Conservation (phyloP, 331 rosid species). For the Prunus yedoensis region DNA sequence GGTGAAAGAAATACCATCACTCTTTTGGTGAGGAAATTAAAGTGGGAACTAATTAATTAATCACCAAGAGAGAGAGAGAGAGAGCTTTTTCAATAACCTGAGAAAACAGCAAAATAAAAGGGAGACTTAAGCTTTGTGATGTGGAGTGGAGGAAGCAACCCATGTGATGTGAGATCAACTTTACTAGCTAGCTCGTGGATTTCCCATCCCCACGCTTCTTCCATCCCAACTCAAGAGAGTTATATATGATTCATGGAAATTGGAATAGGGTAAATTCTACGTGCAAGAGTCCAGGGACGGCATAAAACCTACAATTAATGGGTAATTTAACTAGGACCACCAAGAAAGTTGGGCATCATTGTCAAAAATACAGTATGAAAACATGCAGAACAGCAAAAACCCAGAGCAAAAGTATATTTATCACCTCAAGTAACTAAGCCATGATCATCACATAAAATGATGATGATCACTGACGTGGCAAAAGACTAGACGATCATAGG, state of each 20-base stretch:
- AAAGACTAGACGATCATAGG: background rate
- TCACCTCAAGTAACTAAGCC: constrained; percentile 6
- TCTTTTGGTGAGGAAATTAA: background rate
- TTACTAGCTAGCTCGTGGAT: constrained; percentile 25
- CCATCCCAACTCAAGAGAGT: constrained; percentile 26
- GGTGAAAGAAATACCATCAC: background rate
- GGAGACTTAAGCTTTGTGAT: constrained; percentile 23
- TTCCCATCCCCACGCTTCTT: constrained; percentile 54
- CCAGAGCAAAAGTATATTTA: background rate
- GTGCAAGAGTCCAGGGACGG: constrained; percentile 1
- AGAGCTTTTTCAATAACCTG: constrained; percentile 5
- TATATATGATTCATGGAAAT: constrained; percentile 27
- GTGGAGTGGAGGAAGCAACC: constrained; percentile 27
- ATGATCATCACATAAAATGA: background rate
- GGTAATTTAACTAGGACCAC: background rate
- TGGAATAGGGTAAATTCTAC: background rate
- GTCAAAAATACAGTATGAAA: constrained; percentile 4
- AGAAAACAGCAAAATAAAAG: background rate
- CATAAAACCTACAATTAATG: background rate
- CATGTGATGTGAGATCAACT: constrained; percentile 53
- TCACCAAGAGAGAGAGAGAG: background rate
- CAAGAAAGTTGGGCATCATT: background rate
- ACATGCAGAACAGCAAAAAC: background rate
- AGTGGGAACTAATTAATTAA: background rate
- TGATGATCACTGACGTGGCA: background rate